Evolutionary conservation across 208 protist species (phyloP), one percentile per base, ranked within the genome.

Genomic region (Kentomonas sorsogonicus): DNA sequence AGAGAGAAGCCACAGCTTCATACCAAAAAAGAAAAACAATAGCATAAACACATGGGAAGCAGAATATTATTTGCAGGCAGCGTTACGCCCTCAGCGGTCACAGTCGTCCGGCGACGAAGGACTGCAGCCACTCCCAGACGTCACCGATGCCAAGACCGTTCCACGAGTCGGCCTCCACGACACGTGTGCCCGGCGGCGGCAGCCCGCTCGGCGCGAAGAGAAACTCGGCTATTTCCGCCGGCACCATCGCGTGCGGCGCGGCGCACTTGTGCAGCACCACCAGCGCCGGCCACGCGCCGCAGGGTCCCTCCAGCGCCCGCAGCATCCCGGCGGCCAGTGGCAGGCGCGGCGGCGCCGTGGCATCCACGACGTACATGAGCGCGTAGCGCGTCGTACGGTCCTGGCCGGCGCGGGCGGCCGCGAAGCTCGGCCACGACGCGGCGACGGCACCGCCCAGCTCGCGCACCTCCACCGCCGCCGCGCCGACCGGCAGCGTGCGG

Each of bases 161-260:
- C 86, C 82, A 93, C 44, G 83, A 83, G 66, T 90, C 83, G 9
- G 81, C 73, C 54, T 74, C 73, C 18, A 93, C 18, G 23, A 87
- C 23, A 10, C 56, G n/a, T 15, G 59, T 46, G 4, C 36, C 40
- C 3, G 52, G 43, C 2, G 15, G 30, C 1, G 10, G 9, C 11
- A 38, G 23, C n/a, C n/a, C n/a, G n/a, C n/a, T n/a, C 9, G 43
- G 48, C 7, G 58, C 61, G 9, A 46, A 55, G 15, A 89, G 58
- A 34, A 86, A 73, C 25, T 60, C 58, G 9, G 10, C 15, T 16
- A 75, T 59, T 27, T 90, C 83, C 5, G 56, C 45, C n/a, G 50
- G 29, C 25, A 74, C 80, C 54, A 93, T 64, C n/a, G 73, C 47
- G 39, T 73, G 59, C 25, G 53, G 55, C 29, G 71, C 58, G 16